These are phyloP conservation scores for Eimeria maxima DNA, from an alignment of 169 alveolate genomes.

Conservation along the genomic window DNA sequence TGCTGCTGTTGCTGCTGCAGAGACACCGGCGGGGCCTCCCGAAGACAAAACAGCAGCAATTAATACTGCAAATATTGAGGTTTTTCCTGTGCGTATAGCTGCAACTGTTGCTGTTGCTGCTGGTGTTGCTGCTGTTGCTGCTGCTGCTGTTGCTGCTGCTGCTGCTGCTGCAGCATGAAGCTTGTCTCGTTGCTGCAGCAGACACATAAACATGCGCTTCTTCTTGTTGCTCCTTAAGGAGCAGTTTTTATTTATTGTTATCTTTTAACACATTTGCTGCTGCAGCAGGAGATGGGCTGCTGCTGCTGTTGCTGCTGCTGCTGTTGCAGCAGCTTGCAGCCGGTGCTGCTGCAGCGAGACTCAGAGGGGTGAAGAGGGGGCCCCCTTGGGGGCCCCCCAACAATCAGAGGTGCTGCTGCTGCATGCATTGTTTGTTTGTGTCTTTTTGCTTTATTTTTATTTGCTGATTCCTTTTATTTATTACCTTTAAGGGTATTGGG, in stretches of 20 bases:
- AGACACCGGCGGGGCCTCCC: background rate
- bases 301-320: background rate
- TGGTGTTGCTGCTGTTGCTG: slow-evolving; percentile 1
- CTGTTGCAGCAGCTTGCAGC: too few relatives aligned
- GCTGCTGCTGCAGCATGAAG: too few relatives aligned
- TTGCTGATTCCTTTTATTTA: background rate
- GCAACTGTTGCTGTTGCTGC: background rate
- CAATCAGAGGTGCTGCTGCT: too few relatives aligned
- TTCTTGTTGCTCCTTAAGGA: too few relatives aligned
- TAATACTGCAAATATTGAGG: background rate
- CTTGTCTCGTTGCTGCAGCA: too few relatives aligned
- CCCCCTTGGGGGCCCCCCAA: too few relatives aligned
- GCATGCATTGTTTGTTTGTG: background rate
- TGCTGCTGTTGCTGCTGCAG: background rate
- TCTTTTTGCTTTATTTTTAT: background rate
- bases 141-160: background rate
- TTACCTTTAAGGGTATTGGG: background rate
- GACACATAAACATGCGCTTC: background rate
- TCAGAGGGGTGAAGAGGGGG: too few relatives aligned
- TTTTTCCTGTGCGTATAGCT: background rate
- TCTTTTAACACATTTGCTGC: background rate
- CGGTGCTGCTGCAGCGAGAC: too few relatives aligned
- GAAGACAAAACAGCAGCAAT: background rate
- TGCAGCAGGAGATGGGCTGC: background rate
- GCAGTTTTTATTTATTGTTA: too few relatives aligned